Conservation (phyloP, 2,329 filamentous ascomycete genomes). For the Ophiostoma australiae region DNA sequence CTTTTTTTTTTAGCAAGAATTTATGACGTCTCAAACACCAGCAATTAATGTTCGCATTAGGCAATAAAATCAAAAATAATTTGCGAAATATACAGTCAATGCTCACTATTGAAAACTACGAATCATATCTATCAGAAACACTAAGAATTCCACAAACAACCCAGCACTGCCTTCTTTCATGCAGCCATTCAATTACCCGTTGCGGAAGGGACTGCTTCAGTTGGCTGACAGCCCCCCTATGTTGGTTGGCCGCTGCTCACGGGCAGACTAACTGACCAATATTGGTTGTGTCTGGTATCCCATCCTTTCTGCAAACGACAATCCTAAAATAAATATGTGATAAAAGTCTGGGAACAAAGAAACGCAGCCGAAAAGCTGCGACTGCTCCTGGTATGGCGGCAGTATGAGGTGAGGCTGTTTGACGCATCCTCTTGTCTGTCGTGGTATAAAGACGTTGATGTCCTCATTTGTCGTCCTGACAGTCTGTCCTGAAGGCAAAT, state of each 20-base stretch:
- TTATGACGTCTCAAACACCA: too few species aligned
- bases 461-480: not conserved
- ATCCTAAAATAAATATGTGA: not conserved
- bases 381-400: not conserved
- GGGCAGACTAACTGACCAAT: not conserved
- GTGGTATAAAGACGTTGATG: not conserved
- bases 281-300: not conserved
- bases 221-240: conserved; percentile 6
- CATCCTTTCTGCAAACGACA: not conserved
- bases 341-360: conserved; percentile 5
- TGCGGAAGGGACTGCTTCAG: conserved; percentile 7
- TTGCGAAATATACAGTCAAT: too few species aligned
- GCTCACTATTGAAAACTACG: not conserved
- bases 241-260: not conserved
- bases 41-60: too few species aligned
- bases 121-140: not conserved
- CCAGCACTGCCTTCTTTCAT: not conserved
- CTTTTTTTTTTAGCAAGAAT: too few species aligned
- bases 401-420: not conserved
- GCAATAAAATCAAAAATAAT: too few species aligned
- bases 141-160: not conserved
- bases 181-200: not conserved
- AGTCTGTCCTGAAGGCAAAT: not conserved
- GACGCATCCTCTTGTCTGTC: not conserved
- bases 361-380: not conserved